Base-by-base conservation (phyloP, 2,329 filamentous ascomycete species). In the Sporothrix globosa region DNA sequence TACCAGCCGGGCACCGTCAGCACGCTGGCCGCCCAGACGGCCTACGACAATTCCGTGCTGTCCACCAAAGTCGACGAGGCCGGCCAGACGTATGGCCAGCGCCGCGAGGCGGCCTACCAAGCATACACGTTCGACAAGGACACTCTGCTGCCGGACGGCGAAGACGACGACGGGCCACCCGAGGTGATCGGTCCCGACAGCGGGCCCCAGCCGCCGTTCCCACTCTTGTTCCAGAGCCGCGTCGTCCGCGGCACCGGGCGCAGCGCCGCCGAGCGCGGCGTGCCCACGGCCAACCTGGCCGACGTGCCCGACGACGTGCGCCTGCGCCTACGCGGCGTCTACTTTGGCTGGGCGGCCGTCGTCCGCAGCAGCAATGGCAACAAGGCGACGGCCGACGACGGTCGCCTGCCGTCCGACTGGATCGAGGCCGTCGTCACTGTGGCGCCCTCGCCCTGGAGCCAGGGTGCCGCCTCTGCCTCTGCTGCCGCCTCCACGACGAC, bases 291-390 rank as follows among this genome's bases (percentile, higher is more conserved):
- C 0, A 88, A 85, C 71, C 77, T 91, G 1, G 74, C 75, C 0
- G 83, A 81, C 11, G 80, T 90, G 0, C 81, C 86, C 0, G 84
- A 85, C 34, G 82, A 86, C 46, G 77, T 90, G 53, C 80, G 82
- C 27, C 79, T 85, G 72, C 83, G 85, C 3, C 81, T 91, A 66
- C 79, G 81, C 14, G 90, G 90, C 0, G 83, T 89, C 7, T 92
- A 89, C 75, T 87, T 90, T 52, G 89, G 87, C 3, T 92, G 90
- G 89, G 85, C 84, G 0, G 79, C 83, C 0, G 74, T 87, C 80
- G 63, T 63, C 14, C 61, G 69, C 24, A 24, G 0, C 0, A 44
- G 14, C 11, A 67, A 52, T 24, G 24, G 27, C 27, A 77, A 67
- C 24, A 67, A 52, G 34, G 24, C 14, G 3, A 27, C 4, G 11